phyloP scores from a whole-genome alignment of 2,329 filamentous ascomycete genomes.

The Fusarium drepaniforme region DNA sequence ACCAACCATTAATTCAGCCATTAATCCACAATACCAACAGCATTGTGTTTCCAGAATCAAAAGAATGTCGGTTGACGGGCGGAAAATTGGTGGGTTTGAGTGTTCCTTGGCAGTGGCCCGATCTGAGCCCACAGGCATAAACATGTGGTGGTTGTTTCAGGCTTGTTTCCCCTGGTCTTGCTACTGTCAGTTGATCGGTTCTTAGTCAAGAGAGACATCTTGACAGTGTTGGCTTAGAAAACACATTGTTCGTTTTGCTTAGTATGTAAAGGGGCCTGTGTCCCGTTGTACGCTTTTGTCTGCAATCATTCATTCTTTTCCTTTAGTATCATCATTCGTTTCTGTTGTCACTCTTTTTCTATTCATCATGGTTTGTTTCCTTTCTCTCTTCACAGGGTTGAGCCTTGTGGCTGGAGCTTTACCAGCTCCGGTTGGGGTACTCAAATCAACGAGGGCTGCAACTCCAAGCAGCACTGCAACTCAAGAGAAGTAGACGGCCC shows the following conservation, averaged over 20 bases:
- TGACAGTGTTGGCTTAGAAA: neutral
- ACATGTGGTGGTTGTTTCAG: neutral
- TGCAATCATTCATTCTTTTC: neutral
- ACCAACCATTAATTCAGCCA: neutral
- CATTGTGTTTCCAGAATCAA: neutral
- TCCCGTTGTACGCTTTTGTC: neutral
- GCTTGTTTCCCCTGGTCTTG: neutral
- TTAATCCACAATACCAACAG: neutral
- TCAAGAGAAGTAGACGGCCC: neutral
- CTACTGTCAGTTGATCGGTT: neutral
- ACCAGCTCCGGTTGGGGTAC: neutral
- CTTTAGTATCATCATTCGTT: neutral
- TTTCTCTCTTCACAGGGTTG: neutral
- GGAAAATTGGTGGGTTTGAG: neutral
- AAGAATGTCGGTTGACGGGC: neutral
- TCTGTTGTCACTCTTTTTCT: neutral
- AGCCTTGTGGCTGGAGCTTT: neutral
- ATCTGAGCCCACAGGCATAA: neutral
- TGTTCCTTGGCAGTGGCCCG: neutral
- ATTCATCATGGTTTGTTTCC: neutral
- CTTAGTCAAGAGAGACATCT: neutral
- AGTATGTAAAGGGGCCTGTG: neutral
- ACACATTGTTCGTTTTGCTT: neutral
- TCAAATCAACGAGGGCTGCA: neutral
- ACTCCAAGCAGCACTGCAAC: neutral